Evolutionary conservation across 768 basidiomycete genomes (phyloP).

Genomic region (Boletus patriciae): DNA sequence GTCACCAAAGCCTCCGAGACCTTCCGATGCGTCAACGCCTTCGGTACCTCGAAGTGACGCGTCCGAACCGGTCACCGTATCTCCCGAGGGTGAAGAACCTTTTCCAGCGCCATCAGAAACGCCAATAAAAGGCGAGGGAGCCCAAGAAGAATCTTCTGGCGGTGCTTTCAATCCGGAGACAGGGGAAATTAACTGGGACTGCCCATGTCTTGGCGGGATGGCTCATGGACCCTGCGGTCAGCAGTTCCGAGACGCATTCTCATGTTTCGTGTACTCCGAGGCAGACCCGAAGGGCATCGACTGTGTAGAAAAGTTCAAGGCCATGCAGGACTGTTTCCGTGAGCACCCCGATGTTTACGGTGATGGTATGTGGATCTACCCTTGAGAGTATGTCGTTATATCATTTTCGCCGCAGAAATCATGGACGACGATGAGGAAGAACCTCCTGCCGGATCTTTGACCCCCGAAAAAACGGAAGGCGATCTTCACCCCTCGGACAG

Average conservation of each 20-base stretch:
- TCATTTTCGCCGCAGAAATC: conserved; percentile 47
- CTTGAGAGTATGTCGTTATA: conserved; percentile 1
- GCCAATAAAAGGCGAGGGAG: conserved; percentile 23
- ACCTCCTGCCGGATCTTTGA: conserved; percentile 9
- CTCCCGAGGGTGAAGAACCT: conserved; percentile 5
- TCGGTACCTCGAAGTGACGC: conserved; percentile 20
- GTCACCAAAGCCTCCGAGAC: conserved; percentile 3
- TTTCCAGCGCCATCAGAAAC: conserved; percentile 8
- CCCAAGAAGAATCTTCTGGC: conserved; percentile 30
- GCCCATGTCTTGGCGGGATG: conserved; percentile 98
- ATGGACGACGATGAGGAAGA: conserved; percentile 67
- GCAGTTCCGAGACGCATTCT: conserved; percentile 93
- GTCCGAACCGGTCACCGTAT: conserved; percentile 2
- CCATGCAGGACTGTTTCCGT: conserved; percentile 97
- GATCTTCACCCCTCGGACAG: conserved; percentile 3
- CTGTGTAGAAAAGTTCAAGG: conserved; percentile 96
- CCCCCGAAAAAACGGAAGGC: conserved; percentile 6
- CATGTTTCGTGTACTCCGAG: conserved; percentile 94
- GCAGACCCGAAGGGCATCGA: conserved; percentile 96
- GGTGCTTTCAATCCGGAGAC: conserved; percentile 93
- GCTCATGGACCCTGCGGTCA: conserved; percentile 94
- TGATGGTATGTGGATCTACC: conserved; percentile 60
- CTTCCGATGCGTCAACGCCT: conserved; percentile 23
- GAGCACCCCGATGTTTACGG: conserved; percentile 95
- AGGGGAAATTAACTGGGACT: conserved; percentile 99